Percentiles rank a stretch among this genome's conserved stretches.
These are phyloP conservation scores for Alternaria infectoria DNA, from an alignment of 2,329 filamentous ascomycete genomes.

Conservation along the genomic window DNA sequence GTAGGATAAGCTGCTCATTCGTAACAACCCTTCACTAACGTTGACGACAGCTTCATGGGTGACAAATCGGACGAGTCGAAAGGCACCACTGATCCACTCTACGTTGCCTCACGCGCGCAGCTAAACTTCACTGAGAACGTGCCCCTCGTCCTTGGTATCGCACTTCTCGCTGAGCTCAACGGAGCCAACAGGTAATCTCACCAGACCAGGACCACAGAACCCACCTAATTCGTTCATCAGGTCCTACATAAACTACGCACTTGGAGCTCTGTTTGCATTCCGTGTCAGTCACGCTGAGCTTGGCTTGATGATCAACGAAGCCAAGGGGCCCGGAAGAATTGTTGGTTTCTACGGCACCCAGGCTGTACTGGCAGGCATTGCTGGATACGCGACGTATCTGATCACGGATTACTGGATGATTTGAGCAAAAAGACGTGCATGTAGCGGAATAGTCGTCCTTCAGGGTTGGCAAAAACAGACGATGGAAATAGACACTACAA, in stretches of 20 bases:
- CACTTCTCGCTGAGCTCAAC: conserved; percentile 54
- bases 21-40: conserved; percentile 8
- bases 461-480: not conserved
- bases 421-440: not conserved
- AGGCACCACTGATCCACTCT: conserved; percentile 38
- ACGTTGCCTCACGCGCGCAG: conserved; percentile 47
- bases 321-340: conserved; percentile 28
- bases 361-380: conserved; percentile 31
- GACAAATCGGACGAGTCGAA: conserved; percentile 23
- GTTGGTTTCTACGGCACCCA: conserved; percentile 43
- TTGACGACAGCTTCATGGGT: conserved; percentile 30
- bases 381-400: conserved; percentile 41
- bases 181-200: conserved; percentile 45
- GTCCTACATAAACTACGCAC: conserved; percentile 45
- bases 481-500: not conserved
- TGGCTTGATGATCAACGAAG: conserved; percentile 41
- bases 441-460: not conserved
- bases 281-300: conserved; percentile 51
- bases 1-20: conserved; percentile 16
- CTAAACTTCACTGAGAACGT: conserved; percentile 55
- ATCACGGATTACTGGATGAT: conserved; percentile 41
- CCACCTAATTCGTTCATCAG: conserved; percentile 14
- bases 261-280: conserved; percentile 48
- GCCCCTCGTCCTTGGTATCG: conserved; percentile 48
- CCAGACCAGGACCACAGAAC: not conserved